A percentile compares a stretch with the other conserved stretches of the same genome.
Evolutionary conservation across 129 eudicot species (phyloP).

Genomic region (Pseudognaphalium luteoalbum): DNA sequence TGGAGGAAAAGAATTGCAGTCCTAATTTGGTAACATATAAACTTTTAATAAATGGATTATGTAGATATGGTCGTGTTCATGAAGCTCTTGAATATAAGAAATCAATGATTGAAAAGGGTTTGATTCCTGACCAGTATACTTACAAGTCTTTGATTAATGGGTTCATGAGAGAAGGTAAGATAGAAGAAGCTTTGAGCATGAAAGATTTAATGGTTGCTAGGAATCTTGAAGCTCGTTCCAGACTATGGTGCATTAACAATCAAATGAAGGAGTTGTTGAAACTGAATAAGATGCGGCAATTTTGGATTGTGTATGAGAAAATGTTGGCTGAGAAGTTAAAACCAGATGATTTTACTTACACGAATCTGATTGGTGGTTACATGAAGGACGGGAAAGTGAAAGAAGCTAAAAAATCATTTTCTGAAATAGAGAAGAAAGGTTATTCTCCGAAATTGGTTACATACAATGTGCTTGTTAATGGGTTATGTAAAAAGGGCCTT

Average conservation of each 20-base stretch:
- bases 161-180: slow-evolving; percentile 20
- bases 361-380: slow-evolving; percentile 54
- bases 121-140: slow-evolving; percentile 21
- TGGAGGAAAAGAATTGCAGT: slow-evolving; percentile 28
- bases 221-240: slow-evolving; percentile 35
- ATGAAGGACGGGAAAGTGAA: slow-evolving; percentile 53
- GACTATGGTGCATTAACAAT: slow-evolving; percentile 51
- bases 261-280: slow-evolving; percentile 61
- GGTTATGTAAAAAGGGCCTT: slow-evolving; percentile 54
- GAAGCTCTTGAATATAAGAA: slow-evolving; percentile 37
- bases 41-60: slow-evolving; percentile 24
- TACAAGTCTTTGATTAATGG: slow-evolving; percentile 23
- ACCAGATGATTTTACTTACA: slow-evolving; percentile 58
- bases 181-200: slow-evolving; percentile 26
- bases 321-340: slow-evolving; percentile 43
- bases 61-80: slow-evolving; percentile 31
- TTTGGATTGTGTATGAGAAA: slow-evolving; percentile 61
- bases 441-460: slow-evolving; percentile 54
- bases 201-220: slow-evolving; percentile 21
- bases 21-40: slow-evolving; percentile 30
- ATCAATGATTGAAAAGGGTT: slow-evolving; percentile 32
- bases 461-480: slow-evolving; percentile 59
- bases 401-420: slow-evolving; percentile 46
- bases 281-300: slow-evolving; percentile 47
- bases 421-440: slow-evolving; percentile 59